Base-by-base conservation (phyloP, 129 eudicot species). In the Pulicaria dysenterica region DNA sequence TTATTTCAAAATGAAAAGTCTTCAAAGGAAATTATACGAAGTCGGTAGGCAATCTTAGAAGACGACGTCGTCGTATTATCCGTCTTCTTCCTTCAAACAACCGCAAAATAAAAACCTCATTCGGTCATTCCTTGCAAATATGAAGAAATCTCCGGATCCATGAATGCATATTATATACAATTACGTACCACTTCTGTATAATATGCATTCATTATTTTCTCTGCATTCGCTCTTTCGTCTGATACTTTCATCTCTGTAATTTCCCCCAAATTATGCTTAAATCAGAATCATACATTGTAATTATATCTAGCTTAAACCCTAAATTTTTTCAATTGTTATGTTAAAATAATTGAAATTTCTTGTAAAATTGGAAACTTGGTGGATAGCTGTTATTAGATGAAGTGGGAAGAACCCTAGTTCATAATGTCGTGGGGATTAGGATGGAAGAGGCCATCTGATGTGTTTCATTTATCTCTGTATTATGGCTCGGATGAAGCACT, bases 391-490 rank as follows among this genome's bases (percentile, higher is more conserved):
- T 47, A 12, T 37, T 58, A 63, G 63, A 58, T 76, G 73, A 68
- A 66, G 69, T 77, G 16, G 15, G 34, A 58, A 51, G 82, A 82
- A 59, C 75, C 78, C 77, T 54, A 58, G 42, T 58, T 61, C 57
- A 72, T 72, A 83, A 94, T 94, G 99, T 94, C 99, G 63, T 95
- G 99, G 99, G 99, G 97, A 74, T 77, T 95, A 74, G 99, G 96
- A 4, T 95, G 99, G 99, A 95, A 95, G 56, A 77, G 99, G 19
- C 82, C 97, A 9, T 83, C 96, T 7, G 99, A 95, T 41, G 80
- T 83, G 14, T 91, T 95, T 75, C 94, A 90, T 77, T 55, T 95
- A 59, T 77, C 91, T 5, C 77, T 95, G 4, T 75, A 88, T 53
- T 95, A 88, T 69, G 99, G 99, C 37, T 31, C 78, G 5, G 89